Evolutionary conservation across 148 eudicot genomes (phyloP), one percentile per base, ranked within the genome.

Genomic region (Dysphania ambrosioides): DNA sequence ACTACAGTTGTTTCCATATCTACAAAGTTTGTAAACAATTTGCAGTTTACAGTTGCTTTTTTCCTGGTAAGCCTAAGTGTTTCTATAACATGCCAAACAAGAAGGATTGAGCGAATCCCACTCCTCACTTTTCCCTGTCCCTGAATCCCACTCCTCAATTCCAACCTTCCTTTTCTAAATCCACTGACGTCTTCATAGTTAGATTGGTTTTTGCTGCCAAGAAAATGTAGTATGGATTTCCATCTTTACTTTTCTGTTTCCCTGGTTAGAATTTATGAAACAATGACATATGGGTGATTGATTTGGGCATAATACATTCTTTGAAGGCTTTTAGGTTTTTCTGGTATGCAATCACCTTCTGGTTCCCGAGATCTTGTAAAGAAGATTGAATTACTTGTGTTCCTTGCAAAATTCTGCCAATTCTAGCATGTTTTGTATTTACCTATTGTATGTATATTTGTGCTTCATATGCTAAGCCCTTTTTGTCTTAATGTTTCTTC

Each of bases 401-500:
- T 16, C 40, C 40, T 36, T 36, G 0, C 40, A 36, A 36, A 36
- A 21, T 47, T 47, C 53, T 47, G 53, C 18, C 16, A 47, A 4
- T 1, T 47, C 16, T 47, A 47, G 53, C 40, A 13, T 47, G 19
- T 47, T 47, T 47, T 16, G 16, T 12, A 11, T 5, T 47, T 47
- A 47, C 53, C 53, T 13, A 47, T 47, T 11, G 13, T 47, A 12
- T 47, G 4, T 2, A 13, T 21, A 47, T 21, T 47, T 47, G 62
- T 8, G 27, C 32, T 34, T 56, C 36, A 34, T 26, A 27, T 23
- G 69, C 41, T 47, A 47, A 70, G 70, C 32, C 6, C 11, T 3
- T 29, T 34, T 31, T 40, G 5, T 56, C n/a, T 47, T 13, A 16
- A 27, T 73, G 44, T 69, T 74, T 31, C 38, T 79, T 78, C 82